A percentile compares a stretch with the other conserved stretches of the same genome.
These are phyloP conservation scores for Myriosclerotinia scirpicola DNA, from an alignment of 2,329 filamentous ascomycete species.

Conservation along the genomic window DNA sequence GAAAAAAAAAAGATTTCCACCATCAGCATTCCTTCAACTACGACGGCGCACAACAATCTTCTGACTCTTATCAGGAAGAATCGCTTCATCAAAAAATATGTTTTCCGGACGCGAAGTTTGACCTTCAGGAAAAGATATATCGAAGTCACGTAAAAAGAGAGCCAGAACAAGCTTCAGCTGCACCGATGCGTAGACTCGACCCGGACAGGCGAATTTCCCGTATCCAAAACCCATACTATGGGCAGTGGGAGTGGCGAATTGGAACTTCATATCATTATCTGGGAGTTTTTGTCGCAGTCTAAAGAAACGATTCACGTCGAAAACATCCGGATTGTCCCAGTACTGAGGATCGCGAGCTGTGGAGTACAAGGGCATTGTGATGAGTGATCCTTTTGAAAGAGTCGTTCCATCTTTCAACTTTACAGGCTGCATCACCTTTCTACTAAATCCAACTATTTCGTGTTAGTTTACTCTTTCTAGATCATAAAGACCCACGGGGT, in stretches of 20 bases:
- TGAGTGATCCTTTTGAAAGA: constrained; percentile 11
- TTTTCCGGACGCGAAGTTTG: constrained; percentile 7
- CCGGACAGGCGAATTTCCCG: constrained; percentile 1
- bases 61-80: background rate
- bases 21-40: too few species aligned
- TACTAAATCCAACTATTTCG: constrained; percentile 2
- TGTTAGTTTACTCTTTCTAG: background rate
- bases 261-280: background rate
- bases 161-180: background rate
- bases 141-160: constrained; percentile 12
- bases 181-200: background rate
- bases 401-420: constrained; percentile 6
- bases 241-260: background rate
- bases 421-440: constrained; percentile 17
- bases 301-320: background rate
- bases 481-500: background rate
- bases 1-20: too few species aligned
- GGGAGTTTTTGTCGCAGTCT: background rate
- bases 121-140: constrained; percentile 9
- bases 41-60: background rate
- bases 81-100: background rate
- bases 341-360: constrained; percentile 14
- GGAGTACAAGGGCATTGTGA: constrained; percentile 13
- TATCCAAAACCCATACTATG: constrained; percentile 3
- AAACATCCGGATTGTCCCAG: constrained; percentile 10